phyloP scores from a whole-genome alignment of 805 yeast species.

The Pichia paraexigua region DNA sequence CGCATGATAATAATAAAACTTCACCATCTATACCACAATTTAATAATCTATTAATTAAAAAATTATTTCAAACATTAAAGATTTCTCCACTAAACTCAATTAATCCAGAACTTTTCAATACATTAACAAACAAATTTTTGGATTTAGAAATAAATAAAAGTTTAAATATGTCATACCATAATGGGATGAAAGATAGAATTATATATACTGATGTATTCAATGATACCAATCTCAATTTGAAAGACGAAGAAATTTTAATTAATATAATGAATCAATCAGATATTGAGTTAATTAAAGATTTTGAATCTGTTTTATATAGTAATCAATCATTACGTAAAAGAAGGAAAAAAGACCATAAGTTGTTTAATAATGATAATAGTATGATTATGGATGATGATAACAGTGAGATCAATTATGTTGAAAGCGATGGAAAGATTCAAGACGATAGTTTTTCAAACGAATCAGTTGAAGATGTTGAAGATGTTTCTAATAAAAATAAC shows the following conservation, averaged over 20 bases:
- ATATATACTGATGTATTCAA: constrained; percentile 4
- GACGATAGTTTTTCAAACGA: neutral
- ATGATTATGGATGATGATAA: no score
- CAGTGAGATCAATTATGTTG: neutral
- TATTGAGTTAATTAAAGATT: constrained; percentile 9
- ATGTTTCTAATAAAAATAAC: constrained; percentile 2
- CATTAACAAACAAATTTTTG: constrained; percentile 30
- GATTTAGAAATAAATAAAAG: constrained; percentile 28
- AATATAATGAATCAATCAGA: constrained; percentile 11
- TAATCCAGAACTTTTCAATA: constrained; percentile 18
- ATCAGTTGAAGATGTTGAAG: neutral
- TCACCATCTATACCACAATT: neutral
- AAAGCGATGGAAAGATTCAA: neutral
- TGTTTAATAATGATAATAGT: neutral
- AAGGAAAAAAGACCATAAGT: neutral
- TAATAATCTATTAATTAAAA: neutral
- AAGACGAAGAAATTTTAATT: constrained; percentile 1
- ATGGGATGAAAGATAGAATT: neutral
- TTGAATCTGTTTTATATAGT: constrained; percentile 10
- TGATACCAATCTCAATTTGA: neutral
- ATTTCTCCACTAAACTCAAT: neutral
- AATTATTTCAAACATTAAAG: neutral
- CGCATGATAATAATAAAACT: neutral
- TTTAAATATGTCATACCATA: neutral
- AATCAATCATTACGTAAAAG: neutral